phyloP scores from a whole-genome alignment of 345 rosid genomes.

The Eucalyptus rudis region DNA sequence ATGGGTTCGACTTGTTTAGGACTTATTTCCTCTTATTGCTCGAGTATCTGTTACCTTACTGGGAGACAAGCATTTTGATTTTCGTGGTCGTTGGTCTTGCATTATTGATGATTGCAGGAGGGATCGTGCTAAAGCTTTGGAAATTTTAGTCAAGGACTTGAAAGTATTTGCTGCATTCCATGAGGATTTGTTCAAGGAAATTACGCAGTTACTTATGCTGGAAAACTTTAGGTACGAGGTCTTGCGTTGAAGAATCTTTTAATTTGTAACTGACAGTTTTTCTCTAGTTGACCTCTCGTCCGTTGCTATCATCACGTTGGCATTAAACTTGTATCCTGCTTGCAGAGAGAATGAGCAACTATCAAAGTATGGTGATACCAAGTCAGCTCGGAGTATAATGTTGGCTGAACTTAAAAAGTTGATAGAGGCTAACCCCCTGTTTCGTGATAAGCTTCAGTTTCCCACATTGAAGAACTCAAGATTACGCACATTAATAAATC shows the following conservation, averaged over 20 bases:
- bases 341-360: constrained; percentile 78
- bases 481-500: constrained; percentile 69
- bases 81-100: too few species aligned
- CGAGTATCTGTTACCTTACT: too few species aligned
- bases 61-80: too few species aligned
- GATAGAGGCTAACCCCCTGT: constrained; percentile 79
- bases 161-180: constrained; percentile 73
- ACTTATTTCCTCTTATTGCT: too few species aligned
- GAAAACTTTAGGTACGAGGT: constrained; percentile 65
- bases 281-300: background rate
- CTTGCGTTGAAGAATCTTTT: background rate
- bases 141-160: constrained; percentile 5
- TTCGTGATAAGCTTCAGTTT: constrained; percentile 87
- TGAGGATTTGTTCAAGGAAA: constrained; percentile 82
- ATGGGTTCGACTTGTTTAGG: too few species aligned
- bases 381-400: constrained; percentile 80
- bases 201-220: constrained; percentile 64
- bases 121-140: too few species aligned
- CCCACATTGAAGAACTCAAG: constrained; percentile 75
- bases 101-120: too few species aligned
- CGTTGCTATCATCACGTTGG: background rate
- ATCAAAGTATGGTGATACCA: constrained; percentile 77
- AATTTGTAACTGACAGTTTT: background rate
- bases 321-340: background rate
- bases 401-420: constrained; percentile 71